These are phyloP conservation scores for Scutellaria minor DNA, from an alignment of 257 asterid genomes.

Conservation along the genomic window DNA sequence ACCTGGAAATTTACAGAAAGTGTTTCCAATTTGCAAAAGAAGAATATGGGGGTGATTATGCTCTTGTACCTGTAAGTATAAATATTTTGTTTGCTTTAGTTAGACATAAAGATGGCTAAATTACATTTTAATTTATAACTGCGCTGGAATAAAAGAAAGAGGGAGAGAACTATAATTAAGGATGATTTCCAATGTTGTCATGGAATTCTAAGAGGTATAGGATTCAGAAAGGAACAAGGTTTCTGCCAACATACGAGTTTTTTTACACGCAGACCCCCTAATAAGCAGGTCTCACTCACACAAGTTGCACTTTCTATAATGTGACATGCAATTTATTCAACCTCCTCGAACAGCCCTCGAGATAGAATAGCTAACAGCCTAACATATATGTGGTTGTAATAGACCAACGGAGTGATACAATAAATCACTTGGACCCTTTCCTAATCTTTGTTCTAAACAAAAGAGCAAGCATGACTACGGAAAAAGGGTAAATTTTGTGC, in stretches of 20 bases:
- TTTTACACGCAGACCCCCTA: too few species aligned
- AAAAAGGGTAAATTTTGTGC: not conserved
- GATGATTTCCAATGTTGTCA: not conserved
- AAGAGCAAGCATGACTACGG: not conserved
- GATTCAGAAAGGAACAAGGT: not conserved
- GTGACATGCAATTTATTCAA: too few species aligned
- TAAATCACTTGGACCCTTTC: not conserved
- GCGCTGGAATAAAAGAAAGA: not conserved
- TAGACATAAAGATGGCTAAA: constrained; percentile 10
- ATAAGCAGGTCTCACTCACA: too few species aligned
- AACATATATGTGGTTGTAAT: not conserved
- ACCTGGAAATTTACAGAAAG: constrained; percentile 99
- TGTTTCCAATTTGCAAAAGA: constrained; percentile 95
- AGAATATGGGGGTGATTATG: constrained; percentile 99
- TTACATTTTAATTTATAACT: not conserved
- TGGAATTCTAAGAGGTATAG: not conserved
- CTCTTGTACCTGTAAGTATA: constrained; percentile 79
- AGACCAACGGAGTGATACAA: not conserved
- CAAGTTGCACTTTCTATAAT: too few species aligned
- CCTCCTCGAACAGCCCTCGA: too few species aligned
- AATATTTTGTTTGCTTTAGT: not conserved
- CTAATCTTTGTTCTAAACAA: not conserved
- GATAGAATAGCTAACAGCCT: not conserved
- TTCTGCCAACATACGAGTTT: not conserved
- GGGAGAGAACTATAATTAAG: not conserved